These are phyloP conservation scores for Trypanosoma platydactyli DNA, from an alignment of 208 protist species.

Conservation along the genomic window DNA sequence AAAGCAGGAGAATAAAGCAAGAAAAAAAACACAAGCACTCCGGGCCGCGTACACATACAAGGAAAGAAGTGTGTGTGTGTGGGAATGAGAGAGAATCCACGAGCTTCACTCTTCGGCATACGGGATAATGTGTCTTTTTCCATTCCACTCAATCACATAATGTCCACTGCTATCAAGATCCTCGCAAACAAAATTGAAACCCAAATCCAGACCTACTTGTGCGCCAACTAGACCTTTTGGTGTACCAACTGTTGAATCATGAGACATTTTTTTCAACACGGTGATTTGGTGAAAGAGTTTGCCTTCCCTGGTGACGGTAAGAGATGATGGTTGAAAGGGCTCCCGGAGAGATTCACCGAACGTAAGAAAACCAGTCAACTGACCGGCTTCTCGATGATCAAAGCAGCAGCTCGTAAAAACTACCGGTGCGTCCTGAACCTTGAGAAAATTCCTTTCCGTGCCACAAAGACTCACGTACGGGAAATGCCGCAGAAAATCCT, in stretches of 20 bases:
- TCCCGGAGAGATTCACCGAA: constrained; percentile 29
- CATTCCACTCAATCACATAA: constrained; percentile 39
- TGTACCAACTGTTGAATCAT: not conserved
- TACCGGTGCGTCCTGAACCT: constrained; percentile 36
- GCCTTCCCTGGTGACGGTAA: constrained; percentile 30
- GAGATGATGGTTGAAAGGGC: constrained; percentile 17
- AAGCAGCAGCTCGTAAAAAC: constrained; percentile 34
- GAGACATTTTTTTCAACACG: constrained; percentile 3
- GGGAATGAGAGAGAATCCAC: too few relatives aligned
- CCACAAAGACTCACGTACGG: constrained; percentile 42
- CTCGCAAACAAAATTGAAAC: constrained; percentile 39
- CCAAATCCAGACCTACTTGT: constrained; percentile 33
- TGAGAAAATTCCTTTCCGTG: constrained; percentile 38
- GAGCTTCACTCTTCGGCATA: constrained; percentile 5
- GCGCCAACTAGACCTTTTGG: constrained; percentile 32
- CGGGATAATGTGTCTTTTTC: constrained; percentile 25
- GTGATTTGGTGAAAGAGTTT: constrained; percentile 39
- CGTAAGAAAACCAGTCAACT: constrained; percentile 19
- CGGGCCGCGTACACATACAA: too few relatives aligned
- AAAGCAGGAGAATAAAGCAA: too few relatives aligned
- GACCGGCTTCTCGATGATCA: not conserved
- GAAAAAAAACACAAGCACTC: too few relatives aligned
- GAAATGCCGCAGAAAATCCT: constrained; percentile 32
- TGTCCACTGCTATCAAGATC: constrained; percentile 28
- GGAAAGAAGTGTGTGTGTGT: too few relatives aligned